Base-by-base conservation (phyloP, 768 basidiomycete species). In the Podaxis pistillaris region DNA sequence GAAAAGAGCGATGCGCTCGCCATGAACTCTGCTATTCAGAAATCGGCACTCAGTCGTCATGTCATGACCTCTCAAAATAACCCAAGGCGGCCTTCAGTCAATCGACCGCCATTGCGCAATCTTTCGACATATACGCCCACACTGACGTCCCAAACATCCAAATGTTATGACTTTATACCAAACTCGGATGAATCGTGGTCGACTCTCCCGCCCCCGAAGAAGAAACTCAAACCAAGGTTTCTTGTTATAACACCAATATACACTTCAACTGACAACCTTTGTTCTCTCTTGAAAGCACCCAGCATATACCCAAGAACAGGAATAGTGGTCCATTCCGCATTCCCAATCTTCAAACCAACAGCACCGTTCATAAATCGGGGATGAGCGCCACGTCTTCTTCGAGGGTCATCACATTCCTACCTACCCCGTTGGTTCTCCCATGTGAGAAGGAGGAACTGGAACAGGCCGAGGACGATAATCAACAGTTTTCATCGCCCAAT, bases 201-300 rank as follows among this genome's bases (percentile, higher is more conserved):
- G 33, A 62, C 61, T 12, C 53, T 62, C 11, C 61, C 61, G 3
- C 54, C 47, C 1, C 54, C 30, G 33, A 62, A 55, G 60, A 62
- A 62, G 28, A 60, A 53, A 56, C 40, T 56, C 47, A 62, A 56
- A 38, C 55, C 61, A 56, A 62, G 61, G 61, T 62, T 56, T 62
- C 36, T 40, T 30, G 36, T 37, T 50, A 33, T 56, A 24, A 19
- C 22, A 24, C 26, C n/a, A 7, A 28, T 41, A 24, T 24, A 5
- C 30, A 37, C 12, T 12, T 51, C 33, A 11, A 19, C 55, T 62
- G 12, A 62, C 36, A 19, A 26, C 24, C n/a, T 3, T 33, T 13
- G 2, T 19, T 51, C 26, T 24, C 41, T n/a, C 17, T 6, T 24
- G 12, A 4, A 56, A 62, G 61, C 28, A 24, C n/a, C 11, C 44